Conservation (phyloP, 495 filamentous ascomycete genomes). For the Patellaria atrata region DNA sequence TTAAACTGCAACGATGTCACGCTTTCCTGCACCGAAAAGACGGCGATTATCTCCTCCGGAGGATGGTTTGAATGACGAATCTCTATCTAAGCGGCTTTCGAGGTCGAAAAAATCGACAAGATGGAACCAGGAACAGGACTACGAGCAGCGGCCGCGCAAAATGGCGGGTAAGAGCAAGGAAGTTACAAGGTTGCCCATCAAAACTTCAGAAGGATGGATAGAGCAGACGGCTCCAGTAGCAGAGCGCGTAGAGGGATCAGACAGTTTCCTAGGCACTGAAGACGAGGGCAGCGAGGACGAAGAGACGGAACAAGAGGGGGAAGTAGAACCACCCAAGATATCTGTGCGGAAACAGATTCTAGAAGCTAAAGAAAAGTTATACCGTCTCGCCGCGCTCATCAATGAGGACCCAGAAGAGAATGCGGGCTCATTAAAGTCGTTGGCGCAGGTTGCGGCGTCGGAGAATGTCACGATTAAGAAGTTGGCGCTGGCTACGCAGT, state of each 20-base stretch:
- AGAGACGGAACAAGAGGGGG: conserved; percentile 29
- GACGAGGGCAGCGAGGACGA: conserved; percentile 42
- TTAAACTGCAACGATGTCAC: conserved; percentile 16
- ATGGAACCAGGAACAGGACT: conserved; percentile 88
- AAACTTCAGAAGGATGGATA: conserved; percentile 58
- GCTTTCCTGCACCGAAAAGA: conserved; percentile 16
- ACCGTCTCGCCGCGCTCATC: conserved; percentile 60
- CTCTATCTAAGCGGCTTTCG: conserved; percentile 23
- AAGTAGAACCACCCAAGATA: conserved; percentile 44
- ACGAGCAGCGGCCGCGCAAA: conserved; percentile 68
- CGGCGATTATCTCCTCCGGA: conserved; percentile 15
- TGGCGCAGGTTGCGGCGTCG: conserved; percentile 61
- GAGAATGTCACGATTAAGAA: conserved; percentile 61
- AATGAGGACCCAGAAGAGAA: conserved; percentile 94
- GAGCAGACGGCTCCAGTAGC: conserved; percentile 39
- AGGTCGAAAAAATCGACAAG: conserved; percentile 25
- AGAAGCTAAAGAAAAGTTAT: conserved; percentile 84
- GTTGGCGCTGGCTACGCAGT: conserved; percentile 67
- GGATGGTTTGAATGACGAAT: conserved; percentile 19
- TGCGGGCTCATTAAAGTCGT: conserved; percentile 49
- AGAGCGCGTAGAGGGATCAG: conserved; percentile 32
- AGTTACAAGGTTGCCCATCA: conserved; percentile 65
- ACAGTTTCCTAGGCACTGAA: conserved; percentile 38
- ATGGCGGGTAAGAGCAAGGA: conserved; percentile 50
- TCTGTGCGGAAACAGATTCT: conserved; percentile 63